Evolutionary conservation across 1,284 basidiomycete genomes (phyloP), one percentile per base, ranked within the genome.

Genomic region (Trichosporon ovoides): DNA sequence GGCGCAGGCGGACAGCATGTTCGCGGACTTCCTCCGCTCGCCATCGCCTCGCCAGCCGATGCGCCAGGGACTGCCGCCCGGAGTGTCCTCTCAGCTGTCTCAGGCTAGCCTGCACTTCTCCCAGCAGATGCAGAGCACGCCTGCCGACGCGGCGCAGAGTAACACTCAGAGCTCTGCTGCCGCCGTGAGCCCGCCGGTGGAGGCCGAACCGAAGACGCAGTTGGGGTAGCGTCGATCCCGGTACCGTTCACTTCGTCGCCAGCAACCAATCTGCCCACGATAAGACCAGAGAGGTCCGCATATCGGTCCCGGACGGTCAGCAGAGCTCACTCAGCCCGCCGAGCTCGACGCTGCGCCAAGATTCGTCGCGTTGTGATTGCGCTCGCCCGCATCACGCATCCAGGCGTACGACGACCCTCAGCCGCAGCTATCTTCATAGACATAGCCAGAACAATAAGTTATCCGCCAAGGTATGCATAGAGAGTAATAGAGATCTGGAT

Each of bases 81-180:
- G 28, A 4, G 9, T 31, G 5, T 31, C 28, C 22, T 24, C 43
- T 28, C 43, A n/a, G 24, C 14, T 31, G 28, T 31, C 28, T 4
- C 43, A 48, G 43, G 43, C 43, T 9, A 48, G 43, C 43, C 43
- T 48, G 9, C 43, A 48, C 43, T 48, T 48, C 43, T 48, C 43
- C 7, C 43, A 48, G 43, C 43, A 48, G 43, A 48, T 48, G 43
- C 43, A 48, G 43, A 48, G 43, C 43, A 48, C 43, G 14, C 43
- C 43, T 9, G 43, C 43, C 24, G 22, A 48, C 14, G 43, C 43
- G 11, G 24, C 13, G 24, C 35, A 37, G 11, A 3, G 16, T 18
- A 13, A 22, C 5, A 14, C 16, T 9, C 43, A 48, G 24, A 48
- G 43, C 24, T 48, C 43, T 2, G 43, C 43, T 5, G 43, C 43